phyloP scores from a whole-genome alignment of 2,329 filamentous ascomycete species.

The Alternaria gaisen region DNA sequence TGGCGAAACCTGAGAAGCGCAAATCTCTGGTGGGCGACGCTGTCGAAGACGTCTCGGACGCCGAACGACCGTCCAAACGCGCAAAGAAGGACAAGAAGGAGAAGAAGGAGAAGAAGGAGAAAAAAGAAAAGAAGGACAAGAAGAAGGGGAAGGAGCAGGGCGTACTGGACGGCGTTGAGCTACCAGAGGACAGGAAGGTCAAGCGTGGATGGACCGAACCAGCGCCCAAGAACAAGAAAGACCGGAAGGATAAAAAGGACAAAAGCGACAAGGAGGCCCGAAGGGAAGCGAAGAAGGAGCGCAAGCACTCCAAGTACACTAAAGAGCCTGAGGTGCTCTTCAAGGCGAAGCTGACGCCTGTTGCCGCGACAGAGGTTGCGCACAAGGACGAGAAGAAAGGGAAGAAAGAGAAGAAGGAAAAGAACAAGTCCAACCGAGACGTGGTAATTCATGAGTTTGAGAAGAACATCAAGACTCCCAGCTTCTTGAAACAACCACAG shows the following conservation, averaged over 20 bases:
- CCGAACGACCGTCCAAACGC: conserved; percentile 61
- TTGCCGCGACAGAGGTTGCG: conserved; percentile 46
- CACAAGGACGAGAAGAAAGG: conserved; percentile 55
- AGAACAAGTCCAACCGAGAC: conserved; percentile 62
- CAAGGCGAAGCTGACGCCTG: conserved; percentile 75
- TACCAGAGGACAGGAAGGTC: conserved; percentile 78
- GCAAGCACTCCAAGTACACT: conserved; percentile 78
- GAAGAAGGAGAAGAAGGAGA: conserved; percentile 56
- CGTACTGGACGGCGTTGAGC: conserved; percentile 72
- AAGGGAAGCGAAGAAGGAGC: conserved; percentile 65
- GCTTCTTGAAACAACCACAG: conserved; percentile 73
- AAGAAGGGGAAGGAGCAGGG: conserved; percentile 60
- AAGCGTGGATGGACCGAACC: conserved; percentile 90
- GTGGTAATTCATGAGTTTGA: conserved; percentile 88
- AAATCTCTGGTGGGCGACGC: conserved; percentile 50
- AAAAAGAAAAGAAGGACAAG: conserved; percentile 50
- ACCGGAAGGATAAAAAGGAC: conserved; percentile 58
- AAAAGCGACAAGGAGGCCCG: conserved; percentile 53
- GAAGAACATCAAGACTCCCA: conserved; percentile 82
- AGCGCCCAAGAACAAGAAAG: conserved; percentile 47
- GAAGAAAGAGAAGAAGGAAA: conserved; percentile 69
- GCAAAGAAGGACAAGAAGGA: conserved; percentile 58
- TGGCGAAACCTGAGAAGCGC: conserved; percentile 73
- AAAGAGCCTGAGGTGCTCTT: conserved; percentile 84
- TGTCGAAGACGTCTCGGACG: conserved; percentile 47